phyloP scores from a whole-genome alignment of 1,284 basidiomycete genomes.

The Fomes fomentarius region DNA sequence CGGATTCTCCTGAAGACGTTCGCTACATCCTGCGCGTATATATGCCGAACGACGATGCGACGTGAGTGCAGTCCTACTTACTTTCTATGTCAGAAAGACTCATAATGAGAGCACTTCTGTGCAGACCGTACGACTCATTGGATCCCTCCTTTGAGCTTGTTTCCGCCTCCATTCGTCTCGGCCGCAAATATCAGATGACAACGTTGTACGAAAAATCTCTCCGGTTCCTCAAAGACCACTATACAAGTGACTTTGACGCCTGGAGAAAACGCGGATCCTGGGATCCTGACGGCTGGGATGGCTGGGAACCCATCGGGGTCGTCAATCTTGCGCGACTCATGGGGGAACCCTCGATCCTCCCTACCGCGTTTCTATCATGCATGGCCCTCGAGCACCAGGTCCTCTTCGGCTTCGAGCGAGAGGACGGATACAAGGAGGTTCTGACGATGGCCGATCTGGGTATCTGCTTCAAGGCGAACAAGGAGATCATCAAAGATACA shows the following conservation, averaged over 20 bases:
- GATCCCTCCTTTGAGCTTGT: background rate
- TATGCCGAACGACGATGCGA: background rate
- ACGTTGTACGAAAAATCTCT: background rate
- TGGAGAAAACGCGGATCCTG: background rate
- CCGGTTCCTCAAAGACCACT: background rate
- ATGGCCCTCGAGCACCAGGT: too few relatives aligned
- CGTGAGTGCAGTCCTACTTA: background rate
- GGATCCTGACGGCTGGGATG: background rate
- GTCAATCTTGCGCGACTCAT: constrained; percentile 13
- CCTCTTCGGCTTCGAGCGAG: too few relatives aligned
- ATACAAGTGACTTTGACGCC: background rate
- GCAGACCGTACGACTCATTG: background rate
- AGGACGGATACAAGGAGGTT: constrained; percentile 5
- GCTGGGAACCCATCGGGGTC: constrained; percentile 4
- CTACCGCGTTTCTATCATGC: constrained; percentile 4
- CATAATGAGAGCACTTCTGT: background rate
- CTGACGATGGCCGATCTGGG: constrained; percentile 6
- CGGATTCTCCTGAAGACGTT: background rate
- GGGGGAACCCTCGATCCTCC: constrained; percentile 1
- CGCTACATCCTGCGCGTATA: background rate
- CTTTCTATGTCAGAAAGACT: background rate
- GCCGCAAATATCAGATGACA: background rate
- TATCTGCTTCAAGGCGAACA: constrained; percentile 1
- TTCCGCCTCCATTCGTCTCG: constrained; percentile 1
- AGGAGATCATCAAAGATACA: background rate